phyloP scores from a whole-genome alignment of 805 yeast species.

The Saturnispora serradocipensis region DNA sequence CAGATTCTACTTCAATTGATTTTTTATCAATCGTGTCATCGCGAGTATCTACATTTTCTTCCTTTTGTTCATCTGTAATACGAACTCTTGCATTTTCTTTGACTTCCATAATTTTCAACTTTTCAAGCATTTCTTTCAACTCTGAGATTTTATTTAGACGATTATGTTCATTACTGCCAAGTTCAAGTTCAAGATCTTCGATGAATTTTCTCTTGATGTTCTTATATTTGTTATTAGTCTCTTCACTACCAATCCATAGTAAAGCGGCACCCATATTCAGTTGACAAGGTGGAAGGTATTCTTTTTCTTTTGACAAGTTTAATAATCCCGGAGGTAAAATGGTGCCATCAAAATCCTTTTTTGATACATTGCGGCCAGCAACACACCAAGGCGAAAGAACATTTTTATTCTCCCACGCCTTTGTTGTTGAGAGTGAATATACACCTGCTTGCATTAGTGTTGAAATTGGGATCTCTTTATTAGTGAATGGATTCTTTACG shows the following conservation, averaged over 20 bases:
- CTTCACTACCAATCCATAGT: constrained; percentile 60
- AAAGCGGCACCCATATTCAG: constrained; percentile 86
- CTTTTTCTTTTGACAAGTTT: constrained; percentile 44
- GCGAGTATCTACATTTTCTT: constrained; percentile 12
- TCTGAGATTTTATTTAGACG: constrained; percentile 21
- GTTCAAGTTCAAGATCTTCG: constrained; percentile 23
- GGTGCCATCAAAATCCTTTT: constrained; percentile 50
- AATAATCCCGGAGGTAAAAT: constrained; percentile 57
- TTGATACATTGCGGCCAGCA: constrained; percentile 58
- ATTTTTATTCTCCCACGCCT: constrained; percentile 84
- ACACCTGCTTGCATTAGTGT: constrained; percentile 86
- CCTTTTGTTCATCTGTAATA: constrained; percentile 9
- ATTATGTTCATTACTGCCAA: constrained; percentile 23
- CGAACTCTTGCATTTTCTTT: neutral
- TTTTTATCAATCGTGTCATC: neutral
- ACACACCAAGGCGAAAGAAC: constrained; percentile 82
- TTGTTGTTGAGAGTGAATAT: constrained; percentile 69
- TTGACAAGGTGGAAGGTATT: constrained; percentile 66
- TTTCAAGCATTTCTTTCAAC: constrained; percentile 23
- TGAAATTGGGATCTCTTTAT: constrained; percentile 71
- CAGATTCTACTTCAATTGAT: constrained; percentile 9
- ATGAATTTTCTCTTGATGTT: constrained; percentile 19
- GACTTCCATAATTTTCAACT: constrained; percentile 15
- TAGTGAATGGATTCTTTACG: constrained; percentile 67
- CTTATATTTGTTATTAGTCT: constrained; percentile 31